Evolutionary conservation across 768 basidiomycete genomes (phyloP).

Genomic region (Agaricus blazei): DNA sequence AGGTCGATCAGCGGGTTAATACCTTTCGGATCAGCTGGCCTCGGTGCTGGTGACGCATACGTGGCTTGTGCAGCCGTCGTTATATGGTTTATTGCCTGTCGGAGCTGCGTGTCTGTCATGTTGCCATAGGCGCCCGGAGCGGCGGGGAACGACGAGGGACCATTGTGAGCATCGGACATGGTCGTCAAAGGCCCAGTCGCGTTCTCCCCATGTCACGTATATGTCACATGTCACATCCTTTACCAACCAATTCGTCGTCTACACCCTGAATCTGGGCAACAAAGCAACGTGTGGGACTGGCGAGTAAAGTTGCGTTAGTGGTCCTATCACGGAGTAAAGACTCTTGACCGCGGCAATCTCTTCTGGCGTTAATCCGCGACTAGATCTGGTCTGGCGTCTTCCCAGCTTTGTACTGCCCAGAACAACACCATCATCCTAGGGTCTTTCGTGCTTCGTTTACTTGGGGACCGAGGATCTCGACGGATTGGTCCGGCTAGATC

Average conservation of each 20-base stretch:
- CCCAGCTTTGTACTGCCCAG: too few species aligned
- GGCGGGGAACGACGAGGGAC: constrained; percentile 16
- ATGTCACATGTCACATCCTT: not conserved
- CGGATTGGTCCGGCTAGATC: too few species aligned
- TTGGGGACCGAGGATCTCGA: too few species aligned
- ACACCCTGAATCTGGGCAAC: constrained; percentile 22
- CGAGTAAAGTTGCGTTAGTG: constrained; percentile 35
- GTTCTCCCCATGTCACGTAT: not conserved
- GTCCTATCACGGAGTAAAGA: too few species aligned
- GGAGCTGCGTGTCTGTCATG: constrained; percentile 61
- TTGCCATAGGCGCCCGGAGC: constrained; percentile 19
- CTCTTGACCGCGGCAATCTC: too few species aligned
- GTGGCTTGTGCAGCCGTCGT: constrained; percentile 32
- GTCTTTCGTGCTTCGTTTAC: too few species aligned
- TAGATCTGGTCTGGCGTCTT: too few species aligned
- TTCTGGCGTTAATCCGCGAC: too few species aligned
- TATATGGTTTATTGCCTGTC: constrained; percentile 56
- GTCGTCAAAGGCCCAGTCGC: not conserved
- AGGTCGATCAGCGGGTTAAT: constrained; percentile 3
- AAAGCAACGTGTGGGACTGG: constrained; percentile 43
- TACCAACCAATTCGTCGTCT: not conserved
- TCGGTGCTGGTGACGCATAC: constrained; percentile 37
- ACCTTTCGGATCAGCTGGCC: constrained; percentile 32
- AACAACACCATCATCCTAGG: too few species aligned
- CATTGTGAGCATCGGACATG: constrained; percentile 17